These are phyloP conservation scores for Volvox africanus DNA, from an alignment of 139 green algal species.

Conservation along the genomic window DNA sequence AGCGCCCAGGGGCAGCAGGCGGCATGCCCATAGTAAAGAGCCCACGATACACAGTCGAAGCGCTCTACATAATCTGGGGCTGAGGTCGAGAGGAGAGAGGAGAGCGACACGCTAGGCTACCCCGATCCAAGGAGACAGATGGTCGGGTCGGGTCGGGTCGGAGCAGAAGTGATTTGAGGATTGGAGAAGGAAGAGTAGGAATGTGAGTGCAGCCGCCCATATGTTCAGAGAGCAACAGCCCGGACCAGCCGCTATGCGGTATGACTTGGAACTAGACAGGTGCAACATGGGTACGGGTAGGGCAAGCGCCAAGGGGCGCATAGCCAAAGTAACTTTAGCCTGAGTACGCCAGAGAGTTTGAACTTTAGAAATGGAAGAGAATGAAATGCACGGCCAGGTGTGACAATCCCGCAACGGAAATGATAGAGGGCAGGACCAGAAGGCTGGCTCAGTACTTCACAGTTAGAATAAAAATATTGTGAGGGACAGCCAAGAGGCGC, in stretches of 20 bases:
- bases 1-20: not conserved
- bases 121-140: not conserved
- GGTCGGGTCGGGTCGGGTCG: not conserved
- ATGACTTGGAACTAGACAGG: not conserved
- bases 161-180: not conserved
- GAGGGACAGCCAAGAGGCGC: too few species aligned
- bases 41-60: not conserved
- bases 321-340: not conserved
- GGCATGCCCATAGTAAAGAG: not conserved
- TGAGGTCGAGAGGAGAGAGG: too few species aligned
- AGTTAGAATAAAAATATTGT: too few species aligned
- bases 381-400: too few species aligned
- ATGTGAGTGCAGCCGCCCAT: not conserved
- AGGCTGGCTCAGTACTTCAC: too few species aligned
- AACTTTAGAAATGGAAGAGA: not conserved
- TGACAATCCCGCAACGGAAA: too few species aligned
- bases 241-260: not conserved
- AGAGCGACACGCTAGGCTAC: too few species aligned
- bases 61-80: not conserved
- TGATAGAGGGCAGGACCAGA: too few species aligned
- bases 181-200: not conserved
- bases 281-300: not conserved
- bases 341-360: not conserved
- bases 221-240: not conserved
- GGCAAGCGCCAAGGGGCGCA: not conserved